Percentiles rank a stretch among this genome's conserved stretches.
Conservation (phyloP, 768 basidiomycete species). For the Cyathus striatus region DNA sequence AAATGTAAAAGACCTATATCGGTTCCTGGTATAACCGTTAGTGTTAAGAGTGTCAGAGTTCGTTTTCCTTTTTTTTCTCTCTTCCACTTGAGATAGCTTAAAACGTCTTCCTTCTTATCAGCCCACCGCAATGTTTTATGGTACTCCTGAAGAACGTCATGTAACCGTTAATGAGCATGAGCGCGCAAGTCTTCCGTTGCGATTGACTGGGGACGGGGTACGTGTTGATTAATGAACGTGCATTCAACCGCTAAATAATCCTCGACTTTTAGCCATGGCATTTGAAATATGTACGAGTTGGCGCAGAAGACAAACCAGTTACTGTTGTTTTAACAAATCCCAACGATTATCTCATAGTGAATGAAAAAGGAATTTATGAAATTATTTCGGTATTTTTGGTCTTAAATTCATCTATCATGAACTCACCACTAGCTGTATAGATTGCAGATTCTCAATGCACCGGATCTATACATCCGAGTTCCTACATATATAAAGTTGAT, state of each 20-base stretch:
- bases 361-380: conserved; percentile 72
- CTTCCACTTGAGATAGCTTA: conserved; percentile 1
- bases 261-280: conserved; percentile 70
- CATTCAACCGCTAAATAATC: background rate
- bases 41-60: conserved; percentile 79
- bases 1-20: conserved; percentile 77
- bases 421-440: conserved; percentile 35
- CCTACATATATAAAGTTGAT: conserved; percentile 63
- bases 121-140: conserved; percentile 89
- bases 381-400: conserved; percentile 51
- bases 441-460: conserved; percentile 84
- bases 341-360: conserved; percentile 72
- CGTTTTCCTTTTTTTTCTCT: conserved; percentile 9
- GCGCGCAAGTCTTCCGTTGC: conserved; percentile 65
- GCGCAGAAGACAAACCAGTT: conserved; percentile 30
- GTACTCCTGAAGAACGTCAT: conserved; percentile 48
- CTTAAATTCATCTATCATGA: background rate
- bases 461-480: conserved; percentile 58
- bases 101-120: conserved; percentile 21
- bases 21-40: conserved; percentile 76
- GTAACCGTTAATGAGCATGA: conserved; percentile 74
- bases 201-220: conserved; percentile 89
- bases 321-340: conserved; percentile 44
- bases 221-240: conserved; percentile 15
- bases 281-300: conserved; percentile 72